Percentiles rank a stretch among this genome's conserved stretches.
phyloP scores from a whole-genome alignment of 1,284 basidiomycete species.

The Puccinia horiana region DNA sequence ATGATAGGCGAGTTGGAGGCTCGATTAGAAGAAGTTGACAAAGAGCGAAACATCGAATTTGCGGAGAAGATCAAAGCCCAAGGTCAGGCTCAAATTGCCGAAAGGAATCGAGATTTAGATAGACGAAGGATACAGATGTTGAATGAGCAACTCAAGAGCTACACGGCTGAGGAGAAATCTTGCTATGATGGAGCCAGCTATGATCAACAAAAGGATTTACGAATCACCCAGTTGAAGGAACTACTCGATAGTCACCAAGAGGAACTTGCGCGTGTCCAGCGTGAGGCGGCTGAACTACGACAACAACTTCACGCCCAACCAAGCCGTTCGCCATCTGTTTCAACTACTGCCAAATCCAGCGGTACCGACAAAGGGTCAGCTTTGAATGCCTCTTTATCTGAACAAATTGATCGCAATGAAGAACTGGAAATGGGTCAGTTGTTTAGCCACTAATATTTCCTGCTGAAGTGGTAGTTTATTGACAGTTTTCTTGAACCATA shows the following conservation, averaged over 20 bases:
- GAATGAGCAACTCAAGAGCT: slow-evolving; percentile 49
- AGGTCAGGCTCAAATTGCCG: slow-evolving; percentile 22
- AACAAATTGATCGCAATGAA: slow-evolving; percentile 47
- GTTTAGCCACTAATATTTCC: background rate
- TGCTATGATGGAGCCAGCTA: slow-evolving; percentile 11
- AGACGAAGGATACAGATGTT: slow-evolving; percentile 42
- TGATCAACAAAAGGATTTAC: slow-evolving; percentile 36
- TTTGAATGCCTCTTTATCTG: slow-evolving; percentile 37
- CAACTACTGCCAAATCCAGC: background rate
- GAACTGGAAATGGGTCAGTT: slow-evolving; percentile 37
- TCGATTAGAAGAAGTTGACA: slow-evolving; percentile 40
- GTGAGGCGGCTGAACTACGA: slow-evolving; percentile 20
- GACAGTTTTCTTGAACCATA: background rate
- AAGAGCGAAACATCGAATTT: slow-evolving; percentile 30
- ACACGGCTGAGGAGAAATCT: slow-evolving; percentile 40
- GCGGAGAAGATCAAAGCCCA: slow-evolving; percentile 29
- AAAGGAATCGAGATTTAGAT: slow-evolving; percentile 37
- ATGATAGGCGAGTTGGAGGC: slow-evolving; percentile 40
- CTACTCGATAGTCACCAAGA: slow-evolving; percentile 42
- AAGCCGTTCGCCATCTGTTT: background rate
- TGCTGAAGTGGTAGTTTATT: background rate
- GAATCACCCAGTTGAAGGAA: slow-evolving; percentile 28
- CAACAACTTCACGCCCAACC: slow-evolving; percentile 26
- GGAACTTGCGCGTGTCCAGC: slow-evolving; percentile 25
- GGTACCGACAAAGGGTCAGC: slow-evolving; percentile 31